A percentile compares a stretch with the other conserved stretches of the same genome.
Evolutionary conservation across 305 asterid species (phyloP).

Genomic region (Rubia tinctorum): DNA sequence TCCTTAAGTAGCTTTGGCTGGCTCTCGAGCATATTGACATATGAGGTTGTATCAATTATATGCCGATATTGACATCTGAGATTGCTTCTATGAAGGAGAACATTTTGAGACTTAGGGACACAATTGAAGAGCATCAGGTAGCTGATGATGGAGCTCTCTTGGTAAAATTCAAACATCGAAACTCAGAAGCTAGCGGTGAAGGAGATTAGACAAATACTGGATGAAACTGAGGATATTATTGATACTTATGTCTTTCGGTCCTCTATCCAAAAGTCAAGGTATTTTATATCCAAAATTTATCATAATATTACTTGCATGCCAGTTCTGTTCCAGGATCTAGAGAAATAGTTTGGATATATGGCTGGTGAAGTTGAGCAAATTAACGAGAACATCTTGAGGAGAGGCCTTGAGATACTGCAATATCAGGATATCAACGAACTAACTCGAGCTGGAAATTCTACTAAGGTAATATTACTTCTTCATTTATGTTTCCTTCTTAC

Average conservation of each 20-base stretch:
- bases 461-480: neutral
- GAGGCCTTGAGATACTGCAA: neutral
- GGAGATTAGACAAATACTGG: conserved; percentile 28
- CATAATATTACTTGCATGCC: conserved; percentile 2
- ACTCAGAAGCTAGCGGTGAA: conserved; percentile 16
- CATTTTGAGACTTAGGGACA: neutral
- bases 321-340: neutral
- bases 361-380: neutral
- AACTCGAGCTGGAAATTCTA: neutral
- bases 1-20: conserved; percentile 49
- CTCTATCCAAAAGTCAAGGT: conserved; percentile 22
- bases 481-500: too few species aligned
- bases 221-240: conserved; percentile 35
- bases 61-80: too few species aligned
- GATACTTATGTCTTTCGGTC: conserved; percentile 23
- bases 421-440: neutral
- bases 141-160: neutral
- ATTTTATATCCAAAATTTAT: conserved; percentile 18
- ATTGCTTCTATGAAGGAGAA: neutral
- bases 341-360: neutral
- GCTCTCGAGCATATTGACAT: conserved; percentile 43
- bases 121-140: neutral
- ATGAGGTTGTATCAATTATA: conserved; percentile 46
- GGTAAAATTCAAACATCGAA: neutral
- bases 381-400: neutral